These are phyloP conservation scores for Amylocystis lapponica DNA, from an alignment of 768 basidiomycete genomes.

Conservation along the genomic window DNA sequence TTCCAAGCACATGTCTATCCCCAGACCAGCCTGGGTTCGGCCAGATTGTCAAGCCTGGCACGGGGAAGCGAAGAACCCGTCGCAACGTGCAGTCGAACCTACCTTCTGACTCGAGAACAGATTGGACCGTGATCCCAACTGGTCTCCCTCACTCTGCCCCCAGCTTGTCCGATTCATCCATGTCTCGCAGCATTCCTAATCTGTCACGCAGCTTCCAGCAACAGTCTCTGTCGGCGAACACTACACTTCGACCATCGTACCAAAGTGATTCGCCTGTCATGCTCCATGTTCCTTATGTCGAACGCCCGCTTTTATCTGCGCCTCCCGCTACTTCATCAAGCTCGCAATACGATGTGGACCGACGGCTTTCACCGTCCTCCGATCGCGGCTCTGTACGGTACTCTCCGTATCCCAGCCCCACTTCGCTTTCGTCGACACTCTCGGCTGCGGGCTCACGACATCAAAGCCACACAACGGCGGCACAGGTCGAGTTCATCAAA, in stretches of 20 bases:
- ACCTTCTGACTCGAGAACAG: conserved; percentile 28
- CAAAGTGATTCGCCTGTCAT: conserved; percentile 20
- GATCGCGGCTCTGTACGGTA: conserved; percentile 29
- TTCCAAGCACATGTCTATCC: conserved; percentile 76
- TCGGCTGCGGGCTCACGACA: conserved; percentile 29
- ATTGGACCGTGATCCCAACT: conserved; percentile 47
- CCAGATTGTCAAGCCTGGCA: conserved; percentile 57
- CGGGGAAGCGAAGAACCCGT: conserved; percentile 56
- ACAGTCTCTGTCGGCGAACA: background rate
- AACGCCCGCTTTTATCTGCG: conserved; percentile 11
- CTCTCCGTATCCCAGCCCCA: conserved; percentile 39
- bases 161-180: conserved; percentile 15
- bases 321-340: too few relatives aligned
- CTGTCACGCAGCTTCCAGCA: conserved; percentile 1
- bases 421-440: conserved; percentile 6
- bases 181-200: conserved; percentile 5
- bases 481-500: conserved; percentile 25
- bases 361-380: conserved; percentile 27
- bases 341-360: too few relatives aligned
- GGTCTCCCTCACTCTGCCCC: too few relatives aligned
- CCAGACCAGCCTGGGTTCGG: conserved; percentile 87
- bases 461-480: conserved; percentile 17
- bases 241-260: background rate
- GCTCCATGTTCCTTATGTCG: conserved; percentile 21
- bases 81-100: conserved; percentile 40